Conservation (phyloP, 2,329 filamentous ascomycete species). For the Penicillium sp. region DNA sequence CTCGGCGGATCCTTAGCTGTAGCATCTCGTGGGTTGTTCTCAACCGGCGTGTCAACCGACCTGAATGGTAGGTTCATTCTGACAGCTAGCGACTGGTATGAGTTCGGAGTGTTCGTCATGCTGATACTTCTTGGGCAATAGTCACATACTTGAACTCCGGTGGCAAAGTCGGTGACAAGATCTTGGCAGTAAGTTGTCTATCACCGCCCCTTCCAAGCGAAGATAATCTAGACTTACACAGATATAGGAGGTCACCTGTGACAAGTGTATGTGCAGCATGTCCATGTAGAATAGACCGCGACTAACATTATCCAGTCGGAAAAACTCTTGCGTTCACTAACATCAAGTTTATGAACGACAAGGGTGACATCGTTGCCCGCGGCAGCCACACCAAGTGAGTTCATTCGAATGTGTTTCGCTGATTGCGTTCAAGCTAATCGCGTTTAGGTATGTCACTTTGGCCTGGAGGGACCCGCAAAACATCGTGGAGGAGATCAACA, state of each 20-base stretch:
- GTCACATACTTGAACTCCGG: conserved; percentile 66
- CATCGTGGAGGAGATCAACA: conserved; percentile 57
- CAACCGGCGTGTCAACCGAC: conserved; percentile 67
- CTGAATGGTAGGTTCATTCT: conserved; percentile 50
- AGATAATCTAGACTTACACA: conserved; percentile 14
- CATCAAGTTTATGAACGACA: conserved; percentile 60
- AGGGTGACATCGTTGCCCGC: conserved; percentile 61
- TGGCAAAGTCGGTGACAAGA: conserved; percentile 61
- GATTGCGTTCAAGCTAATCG: neutral
- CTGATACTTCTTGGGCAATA: conserved; percentile 4
- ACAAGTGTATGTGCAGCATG: conserved; percentile 55
- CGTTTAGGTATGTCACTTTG: conserved; percentile 53
- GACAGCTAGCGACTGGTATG: neutral
- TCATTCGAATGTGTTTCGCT: neutral
- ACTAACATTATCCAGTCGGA: conserved; percentile 49
- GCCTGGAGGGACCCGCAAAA: conserved; percentile 65
- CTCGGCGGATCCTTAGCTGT: conserved; percentile 66
- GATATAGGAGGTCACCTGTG: conserved; percentile 58
- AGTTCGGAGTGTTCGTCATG: neutral
- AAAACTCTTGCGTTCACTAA: conserved; percentile 65
- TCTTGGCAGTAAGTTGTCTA: conserved; percentile 50
- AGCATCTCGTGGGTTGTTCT: conserved; percentile 63
- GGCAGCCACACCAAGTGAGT: conserved; percentile 67
- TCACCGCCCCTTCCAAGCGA: neutral
- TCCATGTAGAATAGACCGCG: no score